Evolutionary conservation across 371 early-diverging fungal genomes (phyloP).

Genomic region (Circinella minor): DNA sequence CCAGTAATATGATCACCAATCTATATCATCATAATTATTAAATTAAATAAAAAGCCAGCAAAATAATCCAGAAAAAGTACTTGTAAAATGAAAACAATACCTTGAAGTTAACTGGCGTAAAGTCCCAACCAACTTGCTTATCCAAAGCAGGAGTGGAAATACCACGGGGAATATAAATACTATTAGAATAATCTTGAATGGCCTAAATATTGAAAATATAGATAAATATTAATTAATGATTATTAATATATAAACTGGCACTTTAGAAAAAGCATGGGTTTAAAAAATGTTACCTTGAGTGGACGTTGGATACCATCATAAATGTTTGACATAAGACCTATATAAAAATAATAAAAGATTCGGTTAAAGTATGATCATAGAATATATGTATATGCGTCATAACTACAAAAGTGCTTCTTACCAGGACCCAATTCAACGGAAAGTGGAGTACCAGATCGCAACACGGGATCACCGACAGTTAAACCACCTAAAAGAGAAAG

Average conservation of each 20-base stretch:
- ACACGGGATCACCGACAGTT: slow-evolving; percentile 98
- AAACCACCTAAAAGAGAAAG: slow-evolving; percentile 80
- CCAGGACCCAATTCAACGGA: slow-evolving; percentile 99
- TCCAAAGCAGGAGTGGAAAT: slow-evolving; percentile 97
- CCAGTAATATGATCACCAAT: slow-evolving; percentile 97
- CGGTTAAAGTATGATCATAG: too few species aligned
- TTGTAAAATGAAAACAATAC: slow-evolving; percentile 35
- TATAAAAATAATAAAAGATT: neutral
- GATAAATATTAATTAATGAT: neutral
- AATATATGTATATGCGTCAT: neutral
- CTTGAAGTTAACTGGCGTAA: slow-evolving; percentile 89
- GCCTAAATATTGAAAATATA: slow-evolving; percentile 48
- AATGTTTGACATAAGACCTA: slow-evolving; percentile 96
- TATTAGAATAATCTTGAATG: slow-evolving; percentile 92
- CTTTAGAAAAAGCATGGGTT: neutral
- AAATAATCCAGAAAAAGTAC: too few species aligned
- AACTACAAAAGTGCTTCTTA: slow-evolving; percentile 22
- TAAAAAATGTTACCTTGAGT: slow-evolving; percentile 74
- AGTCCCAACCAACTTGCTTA: slow-evolving; percentile 93
- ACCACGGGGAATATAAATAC: slow-evolving; percentile 99
- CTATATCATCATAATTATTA: slow-evolving; percentile 33
- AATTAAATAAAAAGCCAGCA: neutral
- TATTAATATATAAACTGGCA: slow-evolving; percentile 2
- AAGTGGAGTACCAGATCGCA: slow-evolving; percentile 97
- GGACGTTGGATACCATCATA: slow-evolving; percentile 99